phyloP scores from a whole-genome alignment of 305 asterid genomes.

The Solanum hybrid region DNA sequence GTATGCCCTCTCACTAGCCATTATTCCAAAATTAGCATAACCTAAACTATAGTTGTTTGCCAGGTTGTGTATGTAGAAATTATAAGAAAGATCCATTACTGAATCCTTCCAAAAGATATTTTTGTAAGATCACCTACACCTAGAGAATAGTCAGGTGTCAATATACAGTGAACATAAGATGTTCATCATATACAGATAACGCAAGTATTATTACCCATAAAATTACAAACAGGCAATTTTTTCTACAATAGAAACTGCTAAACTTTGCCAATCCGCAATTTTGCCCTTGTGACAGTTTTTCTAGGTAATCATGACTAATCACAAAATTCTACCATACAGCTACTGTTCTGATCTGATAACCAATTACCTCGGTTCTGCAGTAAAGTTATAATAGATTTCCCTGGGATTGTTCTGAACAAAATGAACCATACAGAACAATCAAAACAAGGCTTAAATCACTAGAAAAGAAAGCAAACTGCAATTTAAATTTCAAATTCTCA shows the following conservation, averaged over 20 bases:
- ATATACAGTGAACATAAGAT: not conserved
- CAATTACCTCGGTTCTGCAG: constrained; percentile 10
- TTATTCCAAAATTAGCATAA: not conserved
- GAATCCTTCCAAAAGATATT: not conserved
- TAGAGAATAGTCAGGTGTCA: not conserved
- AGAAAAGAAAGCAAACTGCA: constrained; percentile 5
- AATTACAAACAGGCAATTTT: not conserved
- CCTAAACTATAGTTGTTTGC: not conserved
- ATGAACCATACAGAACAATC: constrained; percentile 10
- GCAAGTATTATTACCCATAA: not conserved
- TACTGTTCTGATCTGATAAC: constrained; percentile 2
- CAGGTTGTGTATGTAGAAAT: not conserved
- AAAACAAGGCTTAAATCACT: constrained; percentile 2
- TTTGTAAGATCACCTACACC: not conserved
- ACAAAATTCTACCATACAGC: not conserved
- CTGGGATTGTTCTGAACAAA: constrained; percentile 6
- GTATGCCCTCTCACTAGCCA: not conserved
- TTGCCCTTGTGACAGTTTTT: not conserved
- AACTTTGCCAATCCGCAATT: not conserved
- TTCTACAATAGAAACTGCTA: not conserved
- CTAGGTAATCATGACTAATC: not conserved
- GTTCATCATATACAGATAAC: not conserved
- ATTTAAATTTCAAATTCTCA: not conserved
- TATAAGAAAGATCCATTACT: not conserved
- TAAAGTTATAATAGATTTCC: constrained; percentile 7